These are phyloP conservation scores for Chenopodium suecicum DNA, from an alignment of 148 eudicot species.

Conservation along the genomic window DNA sequence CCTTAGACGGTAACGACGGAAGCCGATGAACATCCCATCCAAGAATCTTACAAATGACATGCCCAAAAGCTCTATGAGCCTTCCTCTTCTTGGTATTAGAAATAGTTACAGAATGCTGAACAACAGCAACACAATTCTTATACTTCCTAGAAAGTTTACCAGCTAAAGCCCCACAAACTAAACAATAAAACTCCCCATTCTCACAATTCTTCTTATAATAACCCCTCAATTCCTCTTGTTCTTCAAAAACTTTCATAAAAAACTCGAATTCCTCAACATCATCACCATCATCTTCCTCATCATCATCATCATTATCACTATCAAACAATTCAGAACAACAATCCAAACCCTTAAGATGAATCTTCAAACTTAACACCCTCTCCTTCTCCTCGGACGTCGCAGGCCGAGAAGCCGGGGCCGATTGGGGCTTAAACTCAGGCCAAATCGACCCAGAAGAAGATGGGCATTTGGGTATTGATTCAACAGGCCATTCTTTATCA, in stretches of 20 bases:
- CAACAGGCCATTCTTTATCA: constrained; percentile 60
- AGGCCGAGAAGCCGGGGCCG: constrained; percentile 20
- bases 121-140: constrained; percentile 63
- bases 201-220: constrained; percentile 56
- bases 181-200: constrained; percentile 67
- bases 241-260: constrained; percentile 51
- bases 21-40: constrained; percentile 79
- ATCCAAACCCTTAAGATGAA: constrained; percentile 48
- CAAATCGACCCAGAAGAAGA: constrained; percentile 31
- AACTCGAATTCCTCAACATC: constrained; percentile 36
- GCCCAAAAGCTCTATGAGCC: constrained; percentile 71
- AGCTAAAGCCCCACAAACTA: constrained; percentile 67
- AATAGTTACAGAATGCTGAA: constrained; percentile 63
- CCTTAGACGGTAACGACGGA: constrained; percentile 25
- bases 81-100: constrained; percentile 65
- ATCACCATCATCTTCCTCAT: constrained; percentile 43
- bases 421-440: constrained; percentile 31
- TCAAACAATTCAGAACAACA: constrained; percentile 37
- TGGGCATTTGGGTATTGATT: constrained; percentile 16
- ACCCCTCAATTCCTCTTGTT: constrained; percentile 52
- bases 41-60: constrained; percentile 75
- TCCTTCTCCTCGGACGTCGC: constrained; percentile 45
- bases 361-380: constrained; percentile 23
- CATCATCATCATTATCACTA: constrained; percentile 26
- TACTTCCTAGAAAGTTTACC: constrained; percentile 54